Evolutionary conservation across 2,329 filamentous ascomycete genomes (phyloP), one percentile per base, ranked within the genome.

Genomic region (Fonsecaea erecta): DNA sequence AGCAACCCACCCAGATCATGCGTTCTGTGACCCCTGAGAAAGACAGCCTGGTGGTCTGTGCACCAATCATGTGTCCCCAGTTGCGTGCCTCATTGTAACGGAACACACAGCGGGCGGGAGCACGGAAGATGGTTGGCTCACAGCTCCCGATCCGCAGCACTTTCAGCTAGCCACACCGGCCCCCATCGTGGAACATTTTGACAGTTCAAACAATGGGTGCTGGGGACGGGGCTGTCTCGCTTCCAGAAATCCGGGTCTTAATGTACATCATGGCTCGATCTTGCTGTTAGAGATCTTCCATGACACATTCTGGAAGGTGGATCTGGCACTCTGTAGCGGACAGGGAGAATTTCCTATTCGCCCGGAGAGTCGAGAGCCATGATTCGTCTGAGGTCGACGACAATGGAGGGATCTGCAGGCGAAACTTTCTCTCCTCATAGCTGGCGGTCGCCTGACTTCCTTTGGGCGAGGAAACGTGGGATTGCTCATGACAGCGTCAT

Each of bases 21-120:
- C 51, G 5, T 52, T 34, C 24, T 12, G 18, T 32, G 16, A 18
- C 55, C 54, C 56, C 48, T 53, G 52, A 55, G 26, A 28, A 32
- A 55, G 35, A 32, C 54, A 59, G 56, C 56, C 62, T 64, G 62
- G 52, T 35, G 60, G 48, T 34, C 54, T 46, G 55, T 64, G 35
- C 56, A 55, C 62, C 32, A 64, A 54, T 30, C 34, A 56, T 35
- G 24, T 60, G 12, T 14, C 18, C 37, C 16, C 51, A 18, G 32
- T 32, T 28, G n/a, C 9, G 9, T 60, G 37, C 30, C 26, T 52
- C 30, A 24, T 30, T 28, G 26, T 18, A 7, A 52, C 55, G 14
- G 30, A 28, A 55, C 21, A 54, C 16, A n/a, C 18, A 46, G 30
- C 16, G 43, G 12, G 46, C 35, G 34, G 37, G 16, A 37, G n/a